Percentiles rank a stretch among this genome's conserved stretches.
phyloP scores from a whole-genome alignment of 1,139 yeast species.

The Schizosaccharomyces versatilis region DNA sequence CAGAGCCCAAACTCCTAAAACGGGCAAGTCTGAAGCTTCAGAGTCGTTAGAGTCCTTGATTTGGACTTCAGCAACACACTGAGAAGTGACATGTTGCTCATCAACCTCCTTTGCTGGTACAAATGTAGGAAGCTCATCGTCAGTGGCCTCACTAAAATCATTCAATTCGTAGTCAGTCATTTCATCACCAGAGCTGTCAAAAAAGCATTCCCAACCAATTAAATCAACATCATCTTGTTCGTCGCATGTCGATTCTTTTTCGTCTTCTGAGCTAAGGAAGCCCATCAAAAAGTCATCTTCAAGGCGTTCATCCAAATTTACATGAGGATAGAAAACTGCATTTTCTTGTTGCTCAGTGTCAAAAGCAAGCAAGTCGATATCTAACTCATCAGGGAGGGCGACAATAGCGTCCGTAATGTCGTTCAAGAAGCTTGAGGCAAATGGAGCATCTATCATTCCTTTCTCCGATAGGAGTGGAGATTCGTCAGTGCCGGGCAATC shows the following conservation, averaged over 20 bases:
- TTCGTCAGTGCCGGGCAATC: too few species aligned
- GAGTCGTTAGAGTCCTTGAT: neutral
- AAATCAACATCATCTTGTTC: slow-evolving; percentile 1
- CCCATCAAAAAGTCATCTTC: neutral
- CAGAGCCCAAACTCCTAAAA: neutral
- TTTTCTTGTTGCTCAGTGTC: neutral
- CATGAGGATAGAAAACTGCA: neutral
- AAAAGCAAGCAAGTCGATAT: neutral
- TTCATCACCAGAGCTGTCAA: neutral
- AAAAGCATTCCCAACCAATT: slow-evolving; percentile 2
- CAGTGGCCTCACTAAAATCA: too few species aligned
- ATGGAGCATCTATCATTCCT: too few species aligned
- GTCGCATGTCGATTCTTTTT: neutral
- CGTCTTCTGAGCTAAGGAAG: neutral
- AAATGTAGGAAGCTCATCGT: too few species aligned
- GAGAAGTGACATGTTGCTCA: neutral
- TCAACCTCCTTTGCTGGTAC: neutral
- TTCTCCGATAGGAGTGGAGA: too few species aligned
- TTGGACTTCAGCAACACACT: neutral
- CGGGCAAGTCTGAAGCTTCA: neutral
- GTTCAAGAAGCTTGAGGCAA: too few species aligned
- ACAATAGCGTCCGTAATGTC: too few species aligned
- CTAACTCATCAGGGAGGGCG: neutral
- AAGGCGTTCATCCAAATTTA: neutral
- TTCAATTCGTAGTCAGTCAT: neutral